Conservation (phyloP, 2,329 filamentous ascomycete species). For the Macrophomina phaseolina region DNA sequence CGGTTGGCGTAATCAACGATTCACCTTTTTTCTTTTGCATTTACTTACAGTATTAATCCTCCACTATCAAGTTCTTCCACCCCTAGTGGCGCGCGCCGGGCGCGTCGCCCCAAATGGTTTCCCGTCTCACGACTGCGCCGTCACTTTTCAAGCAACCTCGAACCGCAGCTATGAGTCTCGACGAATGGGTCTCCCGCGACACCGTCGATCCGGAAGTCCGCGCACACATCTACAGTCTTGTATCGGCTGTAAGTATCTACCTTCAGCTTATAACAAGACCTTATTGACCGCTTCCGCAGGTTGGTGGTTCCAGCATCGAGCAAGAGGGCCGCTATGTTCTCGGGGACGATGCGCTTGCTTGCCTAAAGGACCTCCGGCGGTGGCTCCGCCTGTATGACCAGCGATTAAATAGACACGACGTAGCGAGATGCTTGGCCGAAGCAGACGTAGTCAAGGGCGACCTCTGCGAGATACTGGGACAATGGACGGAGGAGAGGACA, state of each 20-base stretch:
- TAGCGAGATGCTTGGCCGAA: slow-evolving; percentile 89
- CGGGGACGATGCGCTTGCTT: slow-evolving; percentile 90
- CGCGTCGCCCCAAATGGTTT: slow-evolving; percentile 23
- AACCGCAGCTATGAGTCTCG: slow-evolving; percentile 34
- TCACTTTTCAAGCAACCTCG: not conserved
- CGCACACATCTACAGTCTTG: slow-evolving; percentile 90
- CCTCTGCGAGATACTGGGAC: slow-evolving; percentile 83
- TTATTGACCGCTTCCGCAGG: slow-evolving; percentile 57
- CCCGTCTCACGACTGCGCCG: not conserved
- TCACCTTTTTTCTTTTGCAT: too few relatives aligned
- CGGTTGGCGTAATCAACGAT: too few relatives aligned
- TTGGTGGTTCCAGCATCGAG: slow-evolving; percentile 81
- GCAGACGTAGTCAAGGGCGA: slow-evolving; percentile 91
- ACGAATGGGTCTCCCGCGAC: slow-evolving; percentile 52
- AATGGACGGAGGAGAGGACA: slow-evolving; percentile 76
- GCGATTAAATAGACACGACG: slow-evolving; percentile 91
- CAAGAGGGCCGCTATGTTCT: slow-evolving; percentile 84
- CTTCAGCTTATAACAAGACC: not conserved
- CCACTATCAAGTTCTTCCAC: too few relatives aligned
- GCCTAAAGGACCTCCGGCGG: slow-evolving; percentile 89
- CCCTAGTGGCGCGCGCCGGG: slow-evolving; percentile 11
- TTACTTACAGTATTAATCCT: too few relatives aligned
- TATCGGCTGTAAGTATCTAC: slow-evolving; percentile 75
- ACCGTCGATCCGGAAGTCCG: slow-evolving; percentile 87
- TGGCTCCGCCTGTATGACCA: slow-evolving; percentile 96